Conservation (phyloP, 2,329 filamentous ascomycete genomes). For the Hypoxylon sp. region DNA sequence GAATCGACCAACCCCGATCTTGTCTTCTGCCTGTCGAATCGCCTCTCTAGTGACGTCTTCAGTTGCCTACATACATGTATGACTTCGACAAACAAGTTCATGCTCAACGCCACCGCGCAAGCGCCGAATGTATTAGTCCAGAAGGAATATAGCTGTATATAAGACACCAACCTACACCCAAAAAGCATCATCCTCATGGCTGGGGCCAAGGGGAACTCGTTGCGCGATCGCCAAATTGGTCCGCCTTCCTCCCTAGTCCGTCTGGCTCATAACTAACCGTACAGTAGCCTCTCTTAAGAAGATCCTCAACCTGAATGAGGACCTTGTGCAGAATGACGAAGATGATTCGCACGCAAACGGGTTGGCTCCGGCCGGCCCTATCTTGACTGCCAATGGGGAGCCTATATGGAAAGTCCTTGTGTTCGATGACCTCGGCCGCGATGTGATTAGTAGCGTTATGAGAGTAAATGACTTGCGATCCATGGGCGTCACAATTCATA, state of each 20-base stretch:
- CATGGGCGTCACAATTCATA: slow-evolving; percentile 96
- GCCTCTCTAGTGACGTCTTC: neutral
- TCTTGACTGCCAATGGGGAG: slow-evolving; percentile 87
- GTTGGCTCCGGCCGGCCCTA: slow-evolving; percentile 78
- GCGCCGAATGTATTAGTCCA: slow-evolving; percentile 12
- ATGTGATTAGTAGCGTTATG: slow-evolving; percentile 97
- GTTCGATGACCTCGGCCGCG: slow-evolving; percentile 90
- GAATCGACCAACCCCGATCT: neutral
- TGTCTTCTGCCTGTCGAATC: neutral
- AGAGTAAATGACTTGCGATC: slow-evolving; percentile 91
- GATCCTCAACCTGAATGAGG: slow-evolving; percentile 93
- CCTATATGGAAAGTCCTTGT: slow-evolving; percentile 98
- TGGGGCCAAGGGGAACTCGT: slow-evolving; percentile 44
- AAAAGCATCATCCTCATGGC: slow-evolving; percentile 45
- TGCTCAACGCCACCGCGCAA: slow-evolving; percentile 26
- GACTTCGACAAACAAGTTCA: slow-evolving; percentile 28
- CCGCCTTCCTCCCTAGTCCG: slow-evolving; percentile 22
- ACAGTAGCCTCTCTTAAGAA: slow-evolving; percentile 84
- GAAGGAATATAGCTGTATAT: slow-evolving; percentile 7
- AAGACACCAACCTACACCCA: neutral
- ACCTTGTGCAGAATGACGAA: slow-evolving; percentile 68
- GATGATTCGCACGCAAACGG: slow-evolving; percentile 75
- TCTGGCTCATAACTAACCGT: slow-evolving; percentile 22
- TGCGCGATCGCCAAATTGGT: slow-evolving; percentile 54
- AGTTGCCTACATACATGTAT: slow-evolving; percentile 33